Conservation (phyloP, 73 alveolate species). For the Paramecium tetraurelia region DNA sequence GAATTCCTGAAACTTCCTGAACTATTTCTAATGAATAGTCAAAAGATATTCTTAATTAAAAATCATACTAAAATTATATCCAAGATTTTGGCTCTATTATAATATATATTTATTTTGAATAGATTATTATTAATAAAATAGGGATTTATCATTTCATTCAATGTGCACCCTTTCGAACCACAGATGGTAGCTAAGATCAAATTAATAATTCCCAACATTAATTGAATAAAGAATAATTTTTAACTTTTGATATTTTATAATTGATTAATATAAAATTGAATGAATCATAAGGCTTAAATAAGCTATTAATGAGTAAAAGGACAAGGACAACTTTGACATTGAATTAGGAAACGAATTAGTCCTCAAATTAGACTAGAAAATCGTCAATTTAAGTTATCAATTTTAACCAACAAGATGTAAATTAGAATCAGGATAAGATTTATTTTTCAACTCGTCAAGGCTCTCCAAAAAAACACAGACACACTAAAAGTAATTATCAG, state of each 20-base stretch:
- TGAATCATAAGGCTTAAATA: neutral
- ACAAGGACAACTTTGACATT: neutral
- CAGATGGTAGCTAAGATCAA: neutral
- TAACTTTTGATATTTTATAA: neutral
- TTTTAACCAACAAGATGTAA: neutral
- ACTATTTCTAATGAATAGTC: too few species aligned
- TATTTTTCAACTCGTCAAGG: conserved; percentile 20
- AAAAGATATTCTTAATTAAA: too few species aligned
- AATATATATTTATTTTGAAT: too few species aligned
- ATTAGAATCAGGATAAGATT: neutral
- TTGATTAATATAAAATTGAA: neutral
- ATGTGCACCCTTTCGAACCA: neutral
- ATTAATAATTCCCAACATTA: neutral
- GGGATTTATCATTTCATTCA: too few species aligned
- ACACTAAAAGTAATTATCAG: neutral
- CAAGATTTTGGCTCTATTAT: too few species aligned
- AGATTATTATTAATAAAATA: too few species aligned
- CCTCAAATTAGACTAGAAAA: neutral
- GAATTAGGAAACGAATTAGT: neutral
- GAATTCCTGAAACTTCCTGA: too few species aligned
- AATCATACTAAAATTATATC: too few species aligned
- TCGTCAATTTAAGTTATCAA: neutral
- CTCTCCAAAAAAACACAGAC: neutral
- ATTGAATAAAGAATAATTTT: neutral
- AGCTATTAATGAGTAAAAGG: neutral